Evolutionary conservation across 164 flowering plant species (phyloP).

Genomic region (Tetrastigma voinierianum): DNA sequence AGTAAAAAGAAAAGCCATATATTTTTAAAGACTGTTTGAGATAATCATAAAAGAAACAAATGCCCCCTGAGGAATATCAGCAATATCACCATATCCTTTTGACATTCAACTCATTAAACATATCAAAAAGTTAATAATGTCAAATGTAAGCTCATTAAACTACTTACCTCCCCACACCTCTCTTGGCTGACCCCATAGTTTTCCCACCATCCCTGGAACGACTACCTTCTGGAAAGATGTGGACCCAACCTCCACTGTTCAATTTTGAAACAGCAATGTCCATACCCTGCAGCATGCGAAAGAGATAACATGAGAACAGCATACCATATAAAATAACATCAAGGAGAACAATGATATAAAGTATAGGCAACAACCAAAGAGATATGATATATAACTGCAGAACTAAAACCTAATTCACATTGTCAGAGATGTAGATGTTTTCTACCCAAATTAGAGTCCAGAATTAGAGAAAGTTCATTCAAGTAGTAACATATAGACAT

Average conservation of each 20-base stretch:
- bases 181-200: slow-evolving; percentile 77
- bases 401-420: no score
- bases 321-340: background rate
- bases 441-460: no score
- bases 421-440: no score
- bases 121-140: background rate
- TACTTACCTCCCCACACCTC: slow-evolving; percentile 90
- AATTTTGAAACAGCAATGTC: slow-evolving; percentile 86
- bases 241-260: slow-evolving; percentile 95
- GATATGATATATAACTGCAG: no score
- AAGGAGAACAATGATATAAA: no score
- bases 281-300: slow-evolving; percentile 59
- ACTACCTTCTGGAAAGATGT: slow-evolving; percentile 96
- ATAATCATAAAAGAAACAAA: background rate
- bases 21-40: background rate
- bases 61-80: background rate
- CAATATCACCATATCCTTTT: background rate
- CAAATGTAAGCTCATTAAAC: background rate
- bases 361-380: no score
- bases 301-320: background rate
- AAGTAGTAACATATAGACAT: no score
- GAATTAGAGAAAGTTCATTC: no score
- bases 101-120: background rate
- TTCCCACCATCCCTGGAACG: slow-evolving; percentile 98
- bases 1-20: background rate